phyloP scores from a whole-genome alignment of 768 basidiomycete species.

The Lactarius sp. region DNA sequence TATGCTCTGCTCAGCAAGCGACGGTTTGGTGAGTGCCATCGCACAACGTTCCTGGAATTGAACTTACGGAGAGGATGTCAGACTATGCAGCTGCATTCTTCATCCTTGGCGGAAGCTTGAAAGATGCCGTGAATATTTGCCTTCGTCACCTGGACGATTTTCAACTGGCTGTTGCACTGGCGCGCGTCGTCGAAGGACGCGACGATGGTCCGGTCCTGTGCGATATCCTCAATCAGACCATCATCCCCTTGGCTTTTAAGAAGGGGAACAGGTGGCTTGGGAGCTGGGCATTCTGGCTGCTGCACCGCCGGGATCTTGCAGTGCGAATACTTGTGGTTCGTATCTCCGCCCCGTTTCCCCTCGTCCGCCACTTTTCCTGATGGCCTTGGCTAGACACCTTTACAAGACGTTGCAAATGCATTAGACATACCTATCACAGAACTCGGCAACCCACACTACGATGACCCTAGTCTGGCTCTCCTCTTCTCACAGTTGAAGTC shows the following conservation, averaged over 20 bases:
- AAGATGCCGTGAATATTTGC: constrained; percentile 90
- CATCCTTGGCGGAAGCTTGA: constrained; percentile 79
- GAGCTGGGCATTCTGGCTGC: constrained; percentile 95
- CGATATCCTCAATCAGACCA: constrained; percentile 63
- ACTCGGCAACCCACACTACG: constrained; percentile 84
- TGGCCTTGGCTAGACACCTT: constrained; percentile 52
- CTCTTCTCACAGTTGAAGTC: constrained; percentile 86
- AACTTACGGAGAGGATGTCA: constrained; percentile 32
- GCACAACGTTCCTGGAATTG: not conserved
- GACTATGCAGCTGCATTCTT: constrained; percentile 99
- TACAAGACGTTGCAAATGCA: constrained; percentile 63
- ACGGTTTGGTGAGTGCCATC: constrained; percentile 68
- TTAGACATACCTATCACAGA: constrained; percentile 51
- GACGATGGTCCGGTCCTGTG: constrained; percentile 75
- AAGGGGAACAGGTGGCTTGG: constrained; percentile 90
- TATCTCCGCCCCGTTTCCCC: constrained; percentile 3
- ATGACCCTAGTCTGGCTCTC: constrained; percentile 89
- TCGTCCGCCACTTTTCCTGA: not conserved
- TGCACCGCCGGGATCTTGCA: constrained; percentile 82
- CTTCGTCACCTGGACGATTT: constrained; percentile 84
- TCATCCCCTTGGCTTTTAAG: constrained; percentile 79
- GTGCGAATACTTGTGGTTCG: constrained; percentile 86
- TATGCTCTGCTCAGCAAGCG: constrained; percentile 88
- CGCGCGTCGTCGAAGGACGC: constrained; percentile 77
- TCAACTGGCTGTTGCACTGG: constrained; percentile 83